Percentiles rank a stretch among this genome's conserved stretches.
phyloP scores from a whole-genome alignment of 768 basidiomycete genomes.

The Hygrocybe punicea region DNA sequence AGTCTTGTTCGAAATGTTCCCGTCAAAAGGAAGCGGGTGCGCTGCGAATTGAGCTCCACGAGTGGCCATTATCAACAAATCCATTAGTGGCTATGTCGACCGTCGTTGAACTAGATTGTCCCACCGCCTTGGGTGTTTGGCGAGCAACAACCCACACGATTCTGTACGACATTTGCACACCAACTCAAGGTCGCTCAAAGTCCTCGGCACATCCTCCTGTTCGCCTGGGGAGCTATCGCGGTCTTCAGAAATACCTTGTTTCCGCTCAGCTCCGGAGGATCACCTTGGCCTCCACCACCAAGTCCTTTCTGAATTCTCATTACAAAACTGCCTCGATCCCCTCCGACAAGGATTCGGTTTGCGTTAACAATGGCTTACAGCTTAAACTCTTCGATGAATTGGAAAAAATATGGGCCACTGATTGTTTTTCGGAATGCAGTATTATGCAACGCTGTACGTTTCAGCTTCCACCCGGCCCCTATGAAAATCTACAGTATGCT shows the following conservation, averaged over 20 bases:
- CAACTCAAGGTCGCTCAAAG: neutral
- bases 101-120: slow-evolving; percentile 44
- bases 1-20: slow-evolving; percentile 28
- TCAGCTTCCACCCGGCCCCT: slow-evolving; percentile 29
- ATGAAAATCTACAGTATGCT: slow-evolving; percentile 35
- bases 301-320: slow-evolving; percentile 32
- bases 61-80: slow-evolving; percentile 45
- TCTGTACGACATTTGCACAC: slow-evolving; percentile 35
- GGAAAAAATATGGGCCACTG: neutral
- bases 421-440: slow-evolving; percentile 28
- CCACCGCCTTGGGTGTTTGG: slow-evolving; percentile 42
- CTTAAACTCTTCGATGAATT: slow-evolving; percentile 14
- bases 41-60: slow-evolving; percentile 36
- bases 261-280: slow-evolving; percentile 15
- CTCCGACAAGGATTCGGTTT: slow-evolving; percentile 12
- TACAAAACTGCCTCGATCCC: slow-evolving; percentile 24
- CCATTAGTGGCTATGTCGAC: slow-evolving; percentile 23
- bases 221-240: neutral
- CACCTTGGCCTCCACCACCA: slow-evolving; percentile 36
- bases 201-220: neutral
- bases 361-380: slow-evolving; percentile 28
- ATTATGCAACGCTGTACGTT: slow-evolving; percentile 29
- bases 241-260: neutral
- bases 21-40: slow-evolving; percentile 10
- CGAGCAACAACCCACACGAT: slow-evolving; percentile 40